These are phyloP conservation scores for Sicyos edulis DNA, from an alignment of 306 rosid species.

Conservation along the genomic window DNA sequence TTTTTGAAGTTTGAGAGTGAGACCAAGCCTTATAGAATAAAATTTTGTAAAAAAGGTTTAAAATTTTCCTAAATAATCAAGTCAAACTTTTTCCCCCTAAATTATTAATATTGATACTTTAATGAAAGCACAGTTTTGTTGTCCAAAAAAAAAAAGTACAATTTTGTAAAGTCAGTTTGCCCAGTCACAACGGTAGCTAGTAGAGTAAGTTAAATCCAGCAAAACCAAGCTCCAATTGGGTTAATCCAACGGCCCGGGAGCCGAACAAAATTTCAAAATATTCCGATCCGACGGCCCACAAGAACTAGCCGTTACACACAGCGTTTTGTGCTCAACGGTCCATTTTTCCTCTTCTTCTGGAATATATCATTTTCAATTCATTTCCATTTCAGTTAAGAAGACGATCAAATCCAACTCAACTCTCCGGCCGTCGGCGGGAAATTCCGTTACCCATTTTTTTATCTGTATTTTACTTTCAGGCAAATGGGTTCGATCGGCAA, in stretches of 20 bases:
- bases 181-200: constrained; percentile 8
- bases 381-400: constrained; percentile 11
- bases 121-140: background rate
- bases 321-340: constrained; percentile 35
- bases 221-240: background rate
- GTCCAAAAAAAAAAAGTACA: too few species aligned
- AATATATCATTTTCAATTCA: constrained; percentile 23
- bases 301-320: constrained; percentile 73
- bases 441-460: background rate
- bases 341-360: constrained; percentile 24
- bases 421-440: background rate
- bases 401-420: background rate
- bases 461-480: background rate
- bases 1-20: too few species aligned
- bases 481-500: constrained; percentile 42
- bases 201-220: constrained; percentile 10
- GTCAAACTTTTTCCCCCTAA: too few species aligned
- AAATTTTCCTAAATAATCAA: too few species aligned
- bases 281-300: constrained; percentile 18
- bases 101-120: background rate
- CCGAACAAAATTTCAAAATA: constrained; percentile 10
- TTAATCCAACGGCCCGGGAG: constrained; percentile 14
- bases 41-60: too few species aligned
- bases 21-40: too few species aligned
- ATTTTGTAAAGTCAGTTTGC: background rate